These are phyloP conservation scores for Letharia columbiana DNA, from an alignment of 495 filamentous ascomycete genomes.

Conservation along the genomic window DNA sequence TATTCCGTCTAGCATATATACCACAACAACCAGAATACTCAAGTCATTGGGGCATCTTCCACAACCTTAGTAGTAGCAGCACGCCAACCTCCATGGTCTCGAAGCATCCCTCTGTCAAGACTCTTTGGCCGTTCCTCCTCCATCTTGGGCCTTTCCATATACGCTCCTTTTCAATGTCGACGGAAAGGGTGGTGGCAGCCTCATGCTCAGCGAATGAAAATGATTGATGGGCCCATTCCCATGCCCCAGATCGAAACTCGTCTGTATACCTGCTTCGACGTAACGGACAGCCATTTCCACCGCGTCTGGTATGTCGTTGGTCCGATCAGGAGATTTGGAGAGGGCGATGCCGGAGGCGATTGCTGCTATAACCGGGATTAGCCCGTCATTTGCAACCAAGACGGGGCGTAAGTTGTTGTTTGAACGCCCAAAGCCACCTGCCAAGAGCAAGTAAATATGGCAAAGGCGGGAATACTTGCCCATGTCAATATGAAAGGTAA, in stretches of 20 bases:
- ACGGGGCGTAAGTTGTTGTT: not conserved
- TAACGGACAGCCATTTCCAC: slow-evolving; percentile 67
- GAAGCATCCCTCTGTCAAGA: not conserved
- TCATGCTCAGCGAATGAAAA: slow-evolving; percentile 57
- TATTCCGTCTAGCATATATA: not conserved
- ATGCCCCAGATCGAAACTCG: slow-evolving; percentile 61
- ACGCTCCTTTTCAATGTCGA: slow-evolving; percentile 5
- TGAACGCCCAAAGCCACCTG: not conserved
- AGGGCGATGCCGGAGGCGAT: slow-evolving; percentile 81
- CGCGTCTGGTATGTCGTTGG: slow-evolving; percentile 51
- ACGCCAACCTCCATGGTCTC: not conserved
- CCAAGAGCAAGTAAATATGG: not conserved
- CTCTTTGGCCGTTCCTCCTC: not conserved
- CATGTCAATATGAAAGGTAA: not conserved
- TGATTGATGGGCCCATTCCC: slow-evolving; percentile 91
- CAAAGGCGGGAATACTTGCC: not conserved
- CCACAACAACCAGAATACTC: not conserved
- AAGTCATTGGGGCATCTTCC: not conserved
- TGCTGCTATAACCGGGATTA: slow-evolving; percentile 46
- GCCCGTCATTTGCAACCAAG: not conserved
- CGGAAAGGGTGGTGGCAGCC: not conserved
- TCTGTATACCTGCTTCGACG: slow-evolving; percentile 75
- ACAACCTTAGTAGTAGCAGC: not conserved
- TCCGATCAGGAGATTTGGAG: slow-evolving; percentile 60
- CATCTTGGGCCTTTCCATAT: not conserved